These are phyloP conservation scores for Clonostachys chloroleuca DNA, from an alignment of 2,329 filamentous ascomycete genomes.

Conservation along the genomic window DNA sequence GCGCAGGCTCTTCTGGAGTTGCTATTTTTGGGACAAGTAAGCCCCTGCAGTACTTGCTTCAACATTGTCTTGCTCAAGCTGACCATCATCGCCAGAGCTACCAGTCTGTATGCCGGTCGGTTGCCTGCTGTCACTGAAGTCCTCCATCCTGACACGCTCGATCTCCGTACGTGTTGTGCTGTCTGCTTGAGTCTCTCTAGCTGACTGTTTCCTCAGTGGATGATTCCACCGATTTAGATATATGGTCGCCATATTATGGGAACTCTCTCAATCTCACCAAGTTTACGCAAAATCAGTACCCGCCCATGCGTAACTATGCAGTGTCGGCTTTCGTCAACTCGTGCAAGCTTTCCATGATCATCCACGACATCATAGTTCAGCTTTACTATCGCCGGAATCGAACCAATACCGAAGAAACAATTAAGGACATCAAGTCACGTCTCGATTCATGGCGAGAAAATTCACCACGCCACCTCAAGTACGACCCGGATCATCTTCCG, in stretches of 20 bases:
- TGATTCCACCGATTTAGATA: slow-evolving; percentile 9
- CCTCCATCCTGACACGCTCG: background rate
- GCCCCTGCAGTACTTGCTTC: too few relatives aligned
- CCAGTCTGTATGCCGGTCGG: slow-evolving; percentile 16
- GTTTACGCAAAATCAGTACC: slow-evolving; percentile 7
- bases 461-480: slow-evolving; percentile 1
- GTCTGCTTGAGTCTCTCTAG: background rate
- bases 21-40: slow-evolving; percentile 19
- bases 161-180: background rate
- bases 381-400: slow-evolving; percentile 6
- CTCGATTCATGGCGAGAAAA: background rate
- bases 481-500: background rate
- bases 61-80: background rate
- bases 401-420: background rate
- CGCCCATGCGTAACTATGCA: slow-evolving; percentile 1
- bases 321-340: slow-evolving; percentile 4
- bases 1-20: slow-evolving; percentile 15
- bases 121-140: slow-evolving; percentile 9
- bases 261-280: slow-evolving; percentile 4
- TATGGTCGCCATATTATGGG: slow-evolving; percentile 7
- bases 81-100: slow-evolving; percentile 1
- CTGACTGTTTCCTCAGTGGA: slow-evolving; percentile 6
- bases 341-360: slow-evolving; percentile 14
- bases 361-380: slow-evolving; percentile 14
- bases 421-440: background rate